Evolutionary conservation across 1,284 basidiomycete species (phyloP), one percentile per base, ranked within the genome.

Genomic region (Moesziomyces sp.): DNA sequence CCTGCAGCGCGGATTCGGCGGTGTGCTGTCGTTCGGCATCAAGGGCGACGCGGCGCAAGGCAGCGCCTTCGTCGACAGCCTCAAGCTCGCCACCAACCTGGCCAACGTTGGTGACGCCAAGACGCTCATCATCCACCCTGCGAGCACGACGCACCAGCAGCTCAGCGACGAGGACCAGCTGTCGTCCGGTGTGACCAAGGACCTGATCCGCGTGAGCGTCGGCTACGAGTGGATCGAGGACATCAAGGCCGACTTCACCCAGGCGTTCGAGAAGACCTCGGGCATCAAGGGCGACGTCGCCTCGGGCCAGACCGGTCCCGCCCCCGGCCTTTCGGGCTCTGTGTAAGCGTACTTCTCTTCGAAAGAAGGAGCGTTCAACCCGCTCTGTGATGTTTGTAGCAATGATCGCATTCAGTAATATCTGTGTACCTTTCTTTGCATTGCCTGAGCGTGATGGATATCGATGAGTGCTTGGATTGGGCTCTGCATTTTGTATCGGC

Each of bases 71-170:
- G 91, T 94, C 34, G 92, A 94, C 82, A 87, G 85, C 71, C 86
- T 94, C 61, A 90, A 89, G 80, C 87, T 94, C 7, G 91, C 91
- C 19, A 77, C 76, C 52, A 78, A 79, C 73, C 56, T 82, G 54
- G 78, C 80, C 52, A 81, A 80, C 63, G 79, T 80, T 28, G 78
- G 80, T 46, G 77, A 81, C 42, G 70, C 79, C 49, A 81, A 83
- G 77, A 84, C 78, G 24, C 78, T 84, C 49, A 77, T 82, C 63
- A 83, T 84, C 67, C 92, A 93, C 83, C 93, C 93, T 9, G 89
- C 90, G 14, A 88, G 89, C 47, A 95, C 93, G 21, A 95, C 93
- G 1, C 93, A 94, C 84, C 88, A 90, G 67, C 93, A 94, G 85
- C 86, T 93, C 58, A 87, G 87, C 4, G 87, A 86, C 28, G 89